Evolutionary conservation across 2,329 filamentous ascomycete species (phyloP).

Genomic region (Emmonsia crescens): DNA sequence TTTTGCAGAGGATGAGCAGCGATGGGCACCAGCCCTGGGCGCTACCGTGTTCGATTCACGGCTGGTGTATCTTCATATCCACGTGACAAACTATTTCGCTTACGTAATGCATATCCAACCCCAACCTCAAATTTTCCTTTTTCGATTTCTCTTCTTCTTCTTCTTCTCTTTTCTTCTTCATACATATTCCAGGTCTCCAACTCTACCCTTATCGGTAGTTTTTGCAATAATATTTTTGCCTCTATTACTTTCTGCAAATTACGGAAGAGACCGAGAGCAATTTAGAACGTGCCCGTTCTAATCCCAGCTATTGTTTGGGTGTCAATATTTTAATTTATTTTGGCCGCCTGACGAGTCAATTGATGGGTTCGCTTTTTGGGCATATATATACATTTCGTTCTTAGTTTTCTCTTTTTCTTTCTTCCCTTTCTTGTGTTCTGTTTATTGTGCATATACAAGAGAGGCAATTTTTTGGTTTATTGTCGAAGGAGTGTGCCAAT

Average conservation of each 20-base stretch:
- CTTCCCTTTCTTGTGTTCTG: not conserved
- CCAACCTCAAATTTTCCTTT: conserved; percentile 12
- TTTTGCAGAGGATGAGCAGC: no score
- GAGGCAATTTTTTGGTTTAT: not conserved
- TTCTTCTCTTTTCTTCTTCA: conserved; percentile 21
- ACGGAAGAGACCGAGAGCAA: conserved; percentile 31
- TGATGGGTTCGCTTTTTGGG: conserved; percentile 38
- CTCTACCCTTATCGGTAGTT: conserved; percentile 32
- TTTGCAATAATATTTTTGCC: conserved; percentile 1
- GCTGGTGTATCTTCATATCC: not conserved
- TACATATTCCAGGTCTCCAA: conserved; percentile 29
- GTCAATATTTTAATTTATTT: conserved; percentile 12
- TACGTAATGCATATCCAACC: not conserved
- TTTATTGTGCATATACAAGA: not conserved
- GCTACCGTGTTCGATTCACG: no score
- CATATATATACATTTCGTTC: conserved; percentile 22
- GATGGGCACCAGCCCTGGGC: no score
- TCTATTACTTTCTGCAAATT: conserved; percentile 33
- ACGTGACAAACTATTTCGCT: not conserved
- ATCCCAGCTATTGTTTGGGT: conserved; percentile 27
- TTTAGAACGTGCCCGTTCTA: conserved; percentile 30
- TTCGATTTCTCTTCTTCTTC: conserved; percentile 16
- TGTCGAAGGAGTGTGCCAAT: no score
- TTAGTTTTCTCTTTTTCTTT: not conserved
- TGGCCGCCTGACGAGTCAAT: conserved; percentile 17